Evolutionary conservation across 208 protist species (phyloP), one percentile per base, ranked within the genome.

Genomic region (Zelonia costaricensis): DNA sequence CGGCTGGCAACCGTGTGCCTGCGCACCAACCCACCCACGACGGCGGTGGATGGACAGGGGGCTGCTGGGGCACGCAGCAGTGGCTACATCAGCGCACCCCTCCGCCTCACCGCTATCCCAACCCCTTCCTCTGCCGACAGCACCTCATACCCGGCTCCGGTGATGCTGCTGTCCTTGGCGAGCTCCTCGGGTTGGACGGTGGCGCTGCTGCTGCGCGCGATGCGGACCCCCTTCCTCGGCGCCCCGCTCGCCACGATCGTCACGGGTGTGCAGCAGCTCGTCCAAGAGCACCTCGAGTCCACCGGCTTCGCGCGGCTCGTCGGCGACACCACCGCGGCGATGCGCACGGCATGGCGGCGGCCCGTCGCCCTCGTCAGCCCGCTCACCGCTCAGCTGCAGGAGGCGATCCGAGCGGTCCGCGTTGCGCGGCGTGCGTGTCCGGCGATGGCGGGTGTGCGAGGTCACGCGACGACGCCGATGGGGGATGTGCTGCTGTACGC

Each of bases 171-270:
- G 35, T 68, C 73, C 45, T 62, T 84, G 54, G 66, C 68, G 35
- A 76, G 69, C 27, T 51, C 53, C 15, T 45, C 47, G 4, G 85
- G 82, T 1, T 92, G 85, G 85, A 78, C 73, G 13, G 62, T 92
- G 20, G 62, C 71, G 42, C 39, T 87, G 33, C 56, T 66, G 16
- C 67, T 87, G 23, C 71, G 77, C 45, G 60, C 69, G 8, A 74
- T 69, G 51, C 56, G 69, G 9, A 69, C 62, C 44, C 76, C 66
- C 18, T 92, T 81, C 58, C 60, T 74, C 23, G 85, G 85, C 13
- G 16, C 80, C 13, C 69, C 85, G n/a, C 72, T 92, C 38, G 49
- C 69, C 4, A 48, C 64, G 18, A 81, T 92, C 28, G 47, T 78
- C 42, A 60, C 57, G 51, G 79, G 82, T 48, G 53, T 88, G 45